Base-by-base conservation (phyloP, 139 green algal genomes). In the Prasinococcaceae sp. region DNA sequence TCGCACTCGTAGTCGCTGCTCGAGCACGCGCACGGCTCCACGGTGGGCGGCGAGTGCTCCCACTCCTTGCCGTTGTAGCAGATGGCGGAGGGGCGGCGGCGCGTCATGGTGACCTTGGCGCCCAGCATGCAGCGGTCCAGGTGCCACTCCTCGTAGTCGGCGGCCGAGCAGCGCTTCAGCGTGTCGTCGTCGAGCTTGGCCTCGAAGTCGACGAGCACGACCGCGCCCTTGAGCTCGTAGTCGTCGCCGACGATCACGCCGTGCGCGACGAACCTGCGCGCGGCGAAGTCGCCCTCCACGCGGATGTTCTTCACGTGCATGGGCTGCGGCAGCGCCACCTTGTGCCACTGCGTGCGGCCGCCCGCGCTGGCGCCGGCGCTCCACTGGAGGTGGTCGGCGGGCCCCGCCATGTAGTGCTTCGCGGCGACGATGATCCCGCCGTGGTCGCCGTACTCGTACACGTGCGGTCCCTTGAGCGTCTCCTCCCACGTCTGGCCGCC, bases 371-470 rank as follows among this genome's bases (percentile, higher is more conserved):
- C 9, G 16, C 39, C 14, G 20, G 16, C 39, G 39, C 5, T 9
- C 16, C 14, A 46, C 8, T 14, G 20, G 12, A 94, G 40, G 37
- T 69, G 29, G 43, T 60, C 38, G 5, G 68, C 61, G 28, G 52
- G 33, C 17, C 48, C 70, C 0, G 50, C 37, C 28, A 59, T 0
- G 74, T 49, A 46, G 60, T 95, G 79, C 14, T 58, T 60, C 0
- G 80, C 75, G 71, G 92, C 82, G 12, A 93, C 63, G 19, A 97
- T 69, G 6, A 94, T 41, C n/a, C 82, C 80, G 8, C 89, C 89
- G 60, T 81, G 75, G 66, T 94, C 83, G 14, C 85, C 85, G 56
- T 83, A 90, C 73, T 96, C 86, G 57, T 88, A 94, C 56, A 92
- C 90, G 46, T 77, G 72, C 0, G 77, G 51, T 23, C 81, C 73